Conservation (phyloP, 2,329 filamentous ascomycete genomes). For the Leptographium wingfieldii region DNA sequence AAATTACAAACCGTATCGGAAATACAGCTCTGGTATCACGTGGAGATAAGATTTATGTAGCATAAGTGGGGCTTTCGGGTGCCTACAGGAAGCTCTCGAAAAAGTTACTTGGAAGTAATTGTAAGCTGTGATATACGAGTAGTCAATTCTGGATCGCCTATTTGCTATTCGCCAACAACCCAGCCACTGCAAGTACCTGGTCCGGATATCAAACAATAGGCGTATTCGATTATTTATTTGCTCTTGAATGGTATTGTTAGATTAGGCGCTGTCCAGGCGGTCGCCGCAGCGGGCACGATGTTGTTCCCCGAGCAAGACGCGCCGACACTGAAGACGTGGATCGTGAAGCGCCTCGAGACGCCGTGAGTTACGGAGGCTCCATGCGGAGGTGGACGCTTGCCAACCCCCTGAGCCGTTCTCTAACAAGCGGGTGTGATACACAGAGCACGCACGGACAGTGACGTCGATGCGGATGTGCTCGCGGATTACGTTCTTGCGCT, state of each 20-base stretch:
- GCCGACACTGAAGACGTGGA: constrained; percentile 59
- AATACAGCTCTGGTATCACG: too few relatives aligned
- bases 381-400: neutral
- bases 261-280: neutral
- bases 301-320: constrained; percentile 50
- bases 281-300: constrained; percentile 27
- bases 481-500: constrained; percentile 77
- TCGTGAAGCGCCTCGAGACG: constrained; percentile 63
- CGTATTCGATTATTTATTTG: too few relatives aligned
- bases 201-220: neutral
- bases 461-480: constrained; percentile 70
- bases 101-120: too few relatives aligned
- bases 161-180: too few relatives aligned
- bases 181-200: neutral
- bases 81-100: too few relatives aligned
- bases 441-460: constrained; percentile 67
- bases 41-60: too few relatives aligned
- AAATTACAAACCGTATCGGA: too few relatives aligned
- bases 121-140: too few relatives aligned
- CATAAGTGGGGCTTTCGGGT: too few relatives aligned
- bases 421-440: neutral
- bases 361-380: constrained; percentile 38
- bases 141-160: too few relatives aligned
- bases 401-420: neutral
- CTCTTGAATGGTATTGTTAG: neutral